phyloP scores from a whole-genome alignment of 768 basidiomycete species.

The Pilatotrama ljubarskyi region DNA sequence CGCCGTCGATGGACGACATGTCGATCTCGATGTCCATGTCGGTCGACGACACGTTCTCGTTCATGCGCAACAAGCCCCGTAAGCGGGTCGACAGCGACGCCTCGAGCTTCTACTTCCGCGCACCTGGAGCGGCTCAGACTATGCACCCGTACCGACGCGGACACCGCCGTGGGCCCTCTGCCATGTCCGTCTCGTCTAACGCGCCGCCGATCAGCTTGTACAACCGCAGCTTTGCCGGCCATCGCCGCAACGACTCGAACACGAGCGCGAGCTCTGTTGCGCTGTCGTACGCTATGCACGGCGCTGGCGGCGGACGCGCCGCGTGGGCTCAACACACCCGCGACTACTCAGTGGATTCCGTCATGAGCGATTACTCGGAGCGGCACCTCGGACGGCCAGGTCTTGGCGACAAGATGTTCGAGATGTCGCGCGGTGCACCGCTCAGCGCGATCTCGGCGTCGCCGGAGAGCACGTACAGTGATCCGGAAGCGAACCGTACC shows the following conservation, averaged over 20 bases:
- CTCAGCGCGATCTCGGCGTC: conserved; percentile 67
- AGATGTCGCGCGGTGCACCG: conserved; percentile 54
- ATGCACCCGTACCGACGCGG: conserved; percentile 43
- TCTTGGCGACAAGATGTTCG: conserved; percentile 88
- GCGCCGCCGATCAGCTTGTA: conserved; percentile 72
- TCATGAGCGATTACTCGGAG: conserved; percentile 62
- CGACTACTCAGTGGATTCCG: conserved; percentile 63
- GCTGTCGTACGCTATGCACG: conserved; percentile 54
- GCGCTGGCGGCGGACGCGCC: conserved; percentile 53
- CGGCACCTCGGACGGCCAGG: conserved; percentile 66
- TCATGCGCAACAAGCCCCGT: conserved; percentile 44
- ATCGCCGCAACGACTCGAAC: conserved; percentile 57
- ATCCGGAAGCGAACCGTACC: conserved; percentile 35
- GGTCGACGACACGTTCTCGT: conserved; percentile 77
- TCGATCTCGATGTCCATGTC: conserved; percentile 47
- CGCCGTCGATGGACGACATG: conserved; percentile 51
- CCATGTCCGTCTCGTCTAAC: conserved; percentile 50
- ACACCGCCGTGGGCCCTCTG: conserved; percentile 61
- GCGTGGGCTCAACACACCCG: conserved; percentile 61
- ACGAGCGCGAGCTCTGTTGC: conserved; percentile 60
- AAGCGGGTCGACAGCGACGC: conserved; percentile 72
- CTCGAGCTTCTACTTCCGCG: conserved; percentile 74
- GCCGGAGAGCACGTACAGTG: conserved; percentile 47
- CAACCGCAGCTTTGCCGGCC: conserved; percentile 59
- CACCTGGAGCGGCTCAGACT: conserved; percentile 32